phyloP scores from a whole-genome alignment of 2,329 filamentous ascomycete species.

The Onygenales sp. region DNA sequence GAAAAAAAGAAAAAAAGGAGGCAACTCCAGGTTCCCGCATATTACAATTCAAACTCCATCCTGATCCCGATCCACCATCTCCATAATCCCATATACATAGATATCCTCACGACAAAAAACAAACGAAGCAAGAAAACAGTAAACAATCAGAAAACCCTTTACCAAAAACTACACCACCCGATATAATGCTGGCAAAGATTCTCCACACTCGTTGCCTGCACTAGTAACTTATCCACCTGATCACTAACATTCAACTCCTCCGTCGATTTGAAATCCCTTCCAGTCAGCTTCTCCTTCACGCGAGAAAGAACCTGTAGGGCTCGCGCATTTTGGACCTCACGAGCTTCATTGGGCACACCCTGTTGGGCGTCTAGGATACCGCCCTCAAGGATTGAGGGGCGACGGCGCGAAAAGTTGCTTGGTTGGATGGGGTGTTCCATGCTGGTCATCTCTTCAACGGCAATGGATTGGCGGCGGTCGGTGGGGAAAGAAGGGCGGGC shows the following conservation, averaged over 20 bases:
- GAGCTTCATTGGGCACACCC: conserved; percentile 33
- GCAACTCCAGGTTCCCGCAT: too few relatives aligned
- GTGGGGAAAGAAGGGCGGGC: conserved; percentile 50
- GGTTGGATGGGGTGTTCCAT: conserved; percentile 45
- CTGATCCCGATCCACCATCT: too few relatives aligned
- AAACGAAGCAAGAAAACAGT: conserved; percentile 15
- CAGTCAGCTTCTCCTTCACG: conserved; percentile 92
- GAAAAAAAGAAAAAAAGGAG: too few relatives aligned
- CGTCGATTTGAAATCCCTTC: conserved; percentile 76
- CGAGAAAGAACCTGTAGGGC: conserved; percentile 84
- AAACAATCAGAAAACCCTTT: background rate
- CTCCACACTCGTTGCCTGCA: conserved; percentile 92
- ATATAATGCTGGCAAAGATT: conserved; percentile 99
- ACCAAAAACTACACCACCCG: conserved; percentile 99
- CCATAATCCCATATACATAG: too few relatives aligned
- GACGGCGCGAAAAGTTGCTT: conserved; percentile 57
- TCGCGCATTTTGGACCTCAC: conserved; percentile 83
- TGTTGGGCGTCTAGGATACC: conserved; percentile 36
- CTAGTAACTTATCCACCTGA: conserved; percentile 90
- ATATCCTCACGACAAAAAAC: background rate
- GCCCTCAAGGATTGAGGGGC: conserved; percentile 60
- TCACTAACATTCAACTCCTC: conserved; percentile 77
- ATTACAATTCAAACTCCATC: background rate
- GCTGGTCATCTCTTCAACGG: conserved; percentile 36
- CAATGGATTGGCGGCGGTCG: conserved; percentile 52